Evolutionary conservation across 23 red algal species (phyloP).

Genomic region (Gracilaria caudata): DNA sequence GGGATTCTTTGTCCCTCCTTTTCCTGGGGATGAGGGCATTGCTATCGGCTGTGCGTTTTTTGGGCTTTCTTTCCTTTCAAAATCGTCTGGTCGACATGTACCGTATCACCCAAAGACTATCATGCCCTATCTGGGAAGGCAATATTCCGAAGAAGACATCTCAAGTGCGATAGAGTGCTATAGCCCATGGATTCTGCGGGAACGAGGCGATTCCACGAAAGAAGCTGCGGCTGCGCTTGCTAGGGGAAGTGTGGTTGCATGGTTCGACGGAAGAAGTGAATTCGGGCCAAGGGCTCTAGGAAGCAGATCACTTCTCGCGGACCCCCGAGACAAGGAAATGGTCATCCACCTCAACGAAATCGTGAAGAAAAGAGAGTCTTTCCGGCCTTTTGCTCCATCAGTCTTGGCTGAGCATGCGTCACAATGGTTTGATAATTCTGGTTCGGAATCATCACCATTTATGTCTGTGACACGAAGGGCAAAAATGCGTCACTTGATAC

Average conservation of each 20-base stretch:
- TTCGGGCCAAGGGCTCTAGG: slow-evolving; percentile 89
- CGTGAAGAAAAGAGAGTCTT: slow-evolving; percentile 84
- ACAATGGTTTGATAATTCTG: slow-evolving; percentile 46
- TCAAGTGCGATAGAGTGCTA: slow-evolving; percentile 30
- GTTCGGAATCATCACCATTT: slow-evolving; percentile 33
- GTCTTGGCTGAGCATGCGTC: slow-evolving; percentile 46
- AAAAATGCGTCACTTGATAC: neutral
- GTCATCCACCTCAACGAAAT: slow-evolving; percentile 50
- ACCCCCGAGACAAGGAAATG: slow-evolving; percentile 42
- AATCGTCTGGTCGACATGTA: neutral
- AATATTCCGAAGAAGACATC: slow-evolving; percentile 56
- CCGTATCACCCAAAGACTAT: neutral
- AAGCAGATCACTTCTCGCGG: slow-evolving; percentile 84
- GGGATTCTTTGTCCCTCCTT: slow-evolving; percentile 73
- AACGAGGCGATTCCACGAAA: slow-evolving; percentile 18
- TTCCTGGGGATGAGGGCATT: slow-evolving; percentile 93
- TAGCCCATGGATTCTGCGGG: slow-evolving; percentile 45
- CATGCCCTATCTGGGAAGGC: slow-evolving; percentile 54
- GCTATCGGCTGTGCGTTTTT: slow-evolving; percentile 85
- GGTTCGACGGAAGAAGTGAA: slow-evolving; percentile 80
- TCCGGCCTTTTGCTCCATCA: slow-evolving; percentile 89
- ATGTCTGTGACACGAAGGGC: slow-evolving; percentile 64
- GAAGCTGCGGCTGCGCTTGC: slow-evolving; percentile 67
- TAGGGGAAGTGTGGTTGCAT: slow-evolving; percentile 60
- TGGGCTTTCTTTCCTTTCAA: slow-evolving; percentile 35